Base-by-base conservation (phyloP, 139 green algal species). In the Haematococcus lacustris region DNA sequence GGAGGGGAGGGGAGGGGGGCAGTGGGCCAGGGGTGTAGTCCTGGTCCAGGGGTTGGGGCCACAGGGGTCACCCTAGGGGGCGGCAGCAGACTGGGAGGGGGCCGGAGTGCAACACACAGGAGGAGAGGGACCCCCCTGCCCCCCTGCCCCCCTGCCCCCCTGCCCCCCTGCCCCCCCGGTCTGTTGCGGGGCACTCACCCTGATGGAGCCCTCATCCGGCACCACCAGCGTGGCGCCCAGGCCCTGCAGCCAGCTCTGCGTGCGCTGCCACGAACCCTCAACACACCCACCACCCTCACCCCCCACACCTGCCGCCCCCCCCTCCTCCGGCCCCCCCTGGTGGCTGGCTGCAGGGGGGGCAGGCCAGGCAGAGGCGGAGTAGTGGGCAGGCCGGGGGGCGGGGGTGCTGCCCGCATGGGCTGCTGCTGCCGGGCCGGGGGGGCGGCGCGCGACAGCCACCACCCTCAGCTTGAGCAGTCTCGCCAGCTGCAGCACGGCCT, bases 401-500 rank as follows among this genome's bases (percentile, higher is more conserved):
- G 9, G 9, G 43, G 9, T 53, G 43, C 43, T 53, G 43, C 17
- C 43, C 43, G 17, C 43, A 28, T 9, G 17, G 9, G 43, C 43
- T 17, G 9, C 43, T 53, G 43, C 43, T 53, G 43, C 17, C 43
- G 28, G 34, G 57, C 33, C 66, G 37, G 17, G 21, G 66, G n/a
- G 25, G 25, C 33, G 59, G 33, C 77, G 71, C 13, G 78, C 68
- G 39, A 89, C 71, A 17, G 83, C 83, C 0, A 88, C 51, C 17
- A 73, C 82, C 1, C 91, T 77, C 39, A 97, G 85, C 39, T 85
- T 81, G 57, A 97, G 82, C 47, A 97, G 73, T 13, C 65, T 41
- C 76, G 82, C 90, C 30, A 97, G 83, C 84, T 97, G 93, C 41
- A 97, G 80, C 61, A 97, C 32, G 17, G 82, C 51, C 71, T 92